Base-by-base conservation (phyloP, 2,329 filamentous ascomycete genomes). In the Pezicula rhizophila region DNA sequence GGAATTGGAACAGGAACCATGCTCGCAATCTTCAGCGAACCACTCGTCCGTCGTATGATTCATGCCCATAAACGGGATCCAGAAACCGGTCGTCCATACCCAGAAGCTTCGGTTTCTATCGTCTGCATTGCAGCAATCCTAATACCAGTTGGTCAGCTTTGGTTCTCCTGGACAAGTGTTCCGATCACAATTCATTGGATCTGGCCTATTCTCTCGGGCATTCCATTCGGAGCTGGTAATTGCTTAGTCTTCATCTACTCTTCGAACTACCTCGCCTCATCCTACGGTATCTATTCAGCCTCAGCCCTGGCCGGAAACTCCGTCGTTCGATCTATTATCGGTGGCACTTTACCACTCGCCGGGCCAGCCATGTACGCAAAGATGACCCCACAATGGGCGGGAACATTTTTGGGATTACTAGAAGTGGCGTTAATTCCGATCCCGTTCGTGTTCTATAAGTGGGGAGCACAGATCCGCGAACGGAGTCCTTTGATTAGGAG, bases 141-240 rank as follows among this genome's bases (percentile, higher is more conserved):
- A 1, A 82, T 87, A 0, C 86, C 89, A 0, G 66, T 88, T 3
- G 91, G 90, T 14, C 85, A 96, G 66, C 77, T 96, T 20, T 85
- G 84, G 65, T 96, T 96, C 62, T 82, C 87, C 0, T 96, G 89
- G 89, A 95, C 90, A 0, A 90, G 84, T 52, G 79, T 89, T 0
- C 90, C 90, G 0, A 70, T 68, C 0, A 78, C 79, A 4, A 88
- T 95, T 28, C 90, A 89, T 64, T 95, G 87, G 85, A 82, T 89
- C n/a, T 74, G 81, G 17, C 85, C 88, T 1, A 84, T 95, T 43
- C 71, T 87, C 0, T 88, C 88, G 1, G 88, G 89, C 1, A 77
- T 95, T 5, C 85, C 85, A 0, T 95, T 93, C 58, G 88, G 88
- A 8, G 75, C 78, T 0, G 89, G 89, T 0, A 93, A 92, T 59